Conservation (phyloP, 2,329 filamentous ascomycete species). For the Cercospora canescens region DNA sequence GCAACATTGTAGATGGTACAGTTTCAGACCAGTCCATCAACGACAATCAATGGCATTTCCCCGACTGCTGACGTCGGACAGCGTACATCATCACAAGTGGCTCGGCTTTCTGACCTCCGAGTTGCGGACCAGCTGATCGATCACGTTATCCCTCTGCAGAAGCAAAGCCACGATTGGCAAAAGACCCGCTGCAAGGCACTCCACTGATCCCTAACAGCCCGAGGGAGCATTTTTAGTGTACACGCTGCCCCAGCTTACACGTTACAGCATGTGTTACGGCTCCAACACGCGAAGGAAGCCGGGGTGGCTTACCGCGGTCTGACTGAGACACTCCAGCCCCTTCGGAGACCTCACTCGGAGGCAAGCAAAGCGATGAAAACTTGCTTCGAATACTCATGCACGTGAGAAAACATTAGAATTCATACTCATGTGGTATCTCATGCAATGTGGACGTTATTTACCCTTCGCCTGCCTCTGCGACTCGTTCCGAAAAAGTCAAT, state of each 20-base stretch:
- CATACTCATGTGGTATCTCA: neutral
- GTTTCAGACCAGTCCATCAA: neutral
- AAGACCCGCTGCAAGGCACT: neutral
- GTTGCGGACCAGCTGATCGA: neutral
- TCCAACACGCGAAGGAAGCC: constrained; percentile 1
- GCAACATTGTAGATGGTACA: neutral
- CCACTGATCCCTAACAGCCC: neutral
- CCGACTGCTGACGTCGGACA: neutral
- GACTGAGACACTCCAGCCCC: neutral
- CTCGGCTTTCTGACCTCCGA: neutral
- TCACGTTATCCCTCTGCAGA: neutral
- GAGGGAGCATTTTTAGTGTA: neutral
- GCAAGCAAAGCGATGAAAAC: neutral
- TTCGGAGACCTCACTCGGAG: neutral
- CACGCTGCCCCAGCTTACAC: neutral
- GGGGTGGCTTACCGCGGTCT: neutral
- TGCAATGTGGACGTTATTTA: neutral
- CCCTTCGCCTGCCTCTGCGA: neutral
- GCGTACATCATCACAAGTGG: neutral
- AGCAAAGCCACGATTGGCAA: neutral
- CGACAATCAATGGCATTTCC: neutral
- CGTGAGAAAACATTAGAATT: neutral
- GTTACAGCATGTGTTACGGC: neutral
- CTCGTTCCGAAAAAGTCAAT: neutral
- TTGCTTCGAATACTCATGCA: neutral